phyloP scores from a whole-genome alignment of 768 basidiomycete genomes.

The Tricholoma sp. region DNA sequence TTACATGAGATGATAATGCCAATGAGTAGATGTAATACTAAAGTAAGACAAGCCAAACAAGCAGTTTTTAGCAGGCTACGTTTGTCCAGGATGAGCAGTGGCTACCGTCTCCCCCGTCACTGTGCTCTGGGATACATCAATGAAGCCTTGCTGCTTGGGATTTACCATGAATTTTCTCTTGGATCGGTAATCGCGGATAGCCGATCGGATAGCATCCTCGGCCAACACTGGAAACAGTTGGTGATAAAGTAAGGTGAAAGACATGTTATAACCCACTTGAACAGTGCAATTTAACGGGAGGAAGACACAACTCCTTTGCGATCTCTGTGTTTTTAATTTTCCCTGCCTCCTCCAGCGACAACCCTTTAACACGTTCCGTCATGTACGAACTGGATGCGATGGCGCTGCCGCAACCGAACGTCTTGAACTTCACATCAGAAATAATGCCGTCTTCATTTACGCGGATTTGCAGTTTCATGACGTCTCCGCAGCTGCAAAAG shows the following conservation, averaged over 20 bases:
- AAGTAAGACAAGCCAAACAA: conserved; percentile 5
- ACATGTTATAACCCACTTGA: conserved; percentile 63
- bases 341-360: conserved; percentile 90
- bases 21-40: conserved; percentile 11
- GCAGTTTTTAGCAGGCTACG: conserved; percentile 13
- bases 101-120: conserved; percentile 50
- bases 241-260: background rate
- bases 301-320: conserved; percentile 92
- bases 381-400: conserved; percentile 98
- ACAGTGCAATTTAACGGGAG: conserved; percentile 94
- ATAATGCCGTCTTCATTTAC: conserved; percentile 95
- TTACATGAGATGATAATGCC: conserved; percentile 10
- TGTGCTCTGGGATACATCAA: conserved; percentile 61
- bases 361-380: conserved; percentile 96
- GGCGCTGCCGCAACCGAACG: conserved; percentile 97
- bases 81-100: conserved; percentile 41
- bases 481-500: conserved; percentile 78
- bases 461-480: conserved; percentile 99
- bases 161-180: conserved; percentile 60
- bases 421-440: conserved; percentile 99
- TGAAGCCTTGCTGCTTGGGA: conserved; percentile 56
- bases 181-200: conserved; percentile 90
- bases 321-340: conserved; percentile 99
- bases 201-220: conserved; percentile 97
- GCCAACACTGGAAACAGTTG: conserved; percentile 66